These are phyloP conservation scores for Colletotrichum sp. DNA, from an alignment of 2,329 filamentous ascomycete species.

Conservation along the genomic window DNA sequence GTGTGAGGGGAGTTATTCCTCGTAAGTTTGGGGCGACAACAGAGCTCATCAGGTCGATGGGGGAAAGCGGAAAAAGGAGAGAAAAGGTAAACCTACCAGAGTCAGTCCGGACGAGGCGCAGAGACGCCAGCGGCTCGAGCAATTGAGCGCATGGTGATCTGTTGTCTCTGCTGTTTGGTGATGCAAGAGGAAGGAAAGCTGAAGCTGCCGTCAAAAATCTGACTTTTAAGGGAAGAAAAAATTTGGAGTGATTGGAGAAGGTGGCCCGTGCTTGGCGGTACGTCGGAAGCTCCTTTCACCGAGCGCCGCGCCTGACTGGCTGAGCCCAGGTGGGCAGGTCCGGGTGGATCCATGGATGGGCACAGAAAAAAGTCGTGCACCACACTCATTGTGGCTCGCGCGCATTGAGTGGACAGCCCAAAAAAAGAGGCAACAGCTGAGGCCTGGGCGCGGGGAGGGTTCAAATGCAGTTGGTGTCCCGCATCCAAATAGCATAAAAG, in stretches of 20 bases:
- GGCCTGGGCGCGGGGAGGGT: neutral
- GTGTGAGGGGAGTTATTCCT: conserved; percentile 50
- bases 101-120: neutral
- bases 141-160: neutral
- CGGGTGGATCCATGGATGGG: neutral
- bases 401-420: neutral
- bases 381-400: neutral
- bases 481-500: conserved; percentile 14
- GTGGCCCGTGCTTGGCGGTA: conserved; percentile 11
- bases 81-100: conserved; percentile 18
- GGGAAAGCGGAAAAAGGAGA: conserved; percentile 4
- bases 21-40: conserved; percentile 57
- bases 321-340: neutral
- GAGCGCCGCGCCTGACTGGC: neutral
- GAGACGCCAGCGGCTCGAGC: neutral
- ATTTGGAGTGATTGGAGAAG: conserved; percentile 18
- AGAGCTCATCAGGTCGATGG: conserved; percentile 45
- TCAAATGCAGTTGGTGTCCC: conserved; percentile 19
- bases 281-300: conserved; percentile 14
- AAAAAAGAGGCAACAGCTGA: neutral
- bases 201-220: neutral
- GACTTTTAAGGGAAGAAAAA: conserved; percentile 10
- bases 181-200: neutral
- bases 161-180: conserved; percentile 10
- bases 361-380: neutral